Conservation (phyloP, 345 rosid species). For the Populus euphratica region DNA sequence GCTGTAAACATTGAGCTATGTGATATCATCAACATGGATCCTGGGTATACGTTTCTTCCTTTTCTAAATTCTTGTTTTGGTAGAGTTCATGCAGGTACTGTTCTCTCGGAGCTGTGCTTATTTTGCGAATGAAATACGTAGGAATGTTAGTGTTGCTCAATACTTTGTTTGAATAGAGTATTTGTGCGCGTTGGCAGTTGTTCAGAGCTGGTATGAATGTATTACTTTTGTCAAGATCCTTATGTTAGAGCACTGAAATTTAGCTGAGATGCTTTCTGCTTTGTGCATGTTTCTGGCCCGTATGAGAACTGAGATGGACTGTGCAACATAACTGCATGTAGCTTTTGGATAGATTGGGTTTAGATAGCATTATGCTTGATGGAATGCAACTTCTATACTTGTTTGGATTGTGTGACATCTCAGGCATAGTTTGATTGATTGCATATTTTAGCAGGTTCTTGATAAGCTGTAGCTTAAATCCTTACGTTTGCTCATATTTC, state of each 20-base stretch:
- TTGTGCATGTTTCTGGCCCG: background rate
- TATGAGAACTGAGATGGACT: background rate
- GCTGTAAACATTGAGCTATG: slow-evolving; percentile 90
- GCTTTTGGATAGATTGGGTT: background rate
- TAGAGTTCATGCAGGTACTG: background rate
- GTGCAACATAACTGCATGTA: background rate
- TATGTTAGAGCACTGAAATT: background rate
- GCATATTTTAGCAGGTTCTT: background rate
- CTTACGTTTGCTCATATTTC: background rate
- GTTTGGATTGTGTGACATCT: background rate
- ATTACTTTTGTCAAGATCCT: background rate
- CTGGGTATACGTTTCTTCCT: slow-evolving; percentile 49
- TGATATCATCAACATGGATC: slow-evolving; percentile 84
- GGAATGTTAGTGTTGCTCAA: background rate
- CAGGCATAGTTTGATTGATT: background rate
- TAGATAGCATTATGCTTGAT: background rate
- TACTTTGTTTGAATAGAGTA: background rate
- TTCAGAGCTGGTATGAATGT: background rate
- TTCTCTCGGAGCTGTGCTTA: background rate
- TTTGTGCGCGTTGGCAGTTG: background rate
- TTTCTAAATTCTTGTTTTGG: background rate
- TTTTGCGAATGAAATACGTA: background rate
- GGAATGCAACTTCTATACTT: background rate
- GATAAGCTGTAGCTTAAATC: background rate
- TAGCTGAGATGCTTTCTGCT: background rate